A percentile compares a stretch with the other conserved stretches of the same genome.
phyloP scores from a whole-genome alignment of 73 alveolate species.

The Paramecium sexaurelia region DNA sequence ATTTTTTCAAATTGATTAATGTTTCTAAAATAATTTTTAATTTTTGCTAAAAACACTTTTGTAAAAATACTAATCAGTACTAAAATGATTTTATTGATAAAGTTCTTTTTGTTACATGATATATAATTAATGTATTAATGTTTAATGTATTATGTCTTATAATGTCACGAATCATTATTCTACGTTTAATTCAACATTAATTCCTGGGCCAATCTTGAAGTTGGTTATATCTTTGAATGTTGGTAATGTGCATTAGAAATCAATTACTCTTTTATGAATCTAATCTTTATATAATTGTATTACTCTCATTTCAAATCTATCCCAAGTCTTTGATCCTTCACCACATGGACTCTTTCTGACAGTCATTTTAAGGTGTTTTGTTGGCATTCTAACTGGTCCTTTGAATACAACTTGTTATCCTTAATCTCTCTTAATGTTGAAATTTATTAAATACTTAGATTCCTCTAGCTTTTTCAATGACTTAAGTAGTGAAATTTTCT shows the following conservation, averaged over 20 bases:
- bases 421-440: neutral
- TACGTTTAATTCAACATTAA: conserved; percentile 85
- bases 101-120: neutral
- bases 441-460: neutral
- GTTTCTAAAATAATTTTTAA: no score
- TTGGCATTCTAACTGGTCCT: conserved; percentile 96
- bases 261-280: conserved; percentile 94
- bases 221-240: conserved; percentile 90
- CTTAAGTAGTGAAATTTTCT: conserved; percentile 65
- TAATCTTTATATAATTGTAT: neutral
- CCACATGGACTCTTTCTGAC: conserved; percentile 96
- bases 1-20: no score
- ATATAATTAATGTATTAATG: neutral
- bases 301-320: conserved; percentile 92
- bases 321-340: conserved; percentile 96
- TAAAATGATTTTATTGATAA: neutral
- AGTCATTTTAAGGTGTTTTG: conserved; percentile 86
- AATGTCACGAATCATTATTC: conserved; percentile 44
- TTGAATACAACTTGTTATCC: conserved; percentile 52
- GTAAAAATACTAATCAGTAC: neutral
- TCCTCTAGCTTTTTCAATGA: conserved; percentile 62
- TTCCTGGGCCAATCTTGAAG: conserved; percentile 93
- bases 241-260: conserved; percentile 87
- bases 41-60: no score
- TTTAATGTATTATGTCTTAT: conserved; percentile 30